Conservation (phyloP, 371 early-diverging fungal species). For the Mortierella sp. region DNA sequence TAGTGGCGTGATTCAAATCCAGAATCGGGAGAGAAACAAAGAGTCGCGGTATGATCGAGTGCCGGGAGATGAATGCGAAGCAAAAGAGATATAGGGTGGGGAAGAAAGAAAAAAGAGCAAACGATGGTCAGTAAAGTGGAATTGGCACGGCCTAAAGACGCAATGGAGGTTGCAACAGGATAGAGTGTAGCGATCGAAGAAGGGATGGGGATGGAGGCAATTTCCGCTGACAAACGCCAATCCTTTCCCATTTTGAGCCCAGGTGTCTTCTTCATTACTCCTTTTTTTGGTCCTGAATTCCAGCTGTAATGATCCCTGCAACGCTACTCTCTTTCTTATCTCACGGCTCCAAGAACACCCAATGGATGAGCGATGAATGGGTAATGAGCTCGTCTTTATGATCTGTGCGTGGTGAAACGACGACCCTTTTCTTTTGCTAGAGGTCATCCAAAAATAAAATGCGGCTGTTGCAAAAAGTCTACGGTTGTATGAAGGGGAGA, state of each 20-base stretch:
- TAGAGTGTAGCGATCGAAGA: neutral
- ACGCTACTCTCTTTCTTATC: neutral
- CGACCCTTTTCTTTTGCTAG: neutral
- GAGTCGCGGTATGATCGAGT: neutral
- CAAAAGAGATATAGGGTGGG: neutral
- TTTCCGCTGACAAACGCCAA: conserved; percentile 18
- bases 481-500: neutral
- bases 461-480: neutral
- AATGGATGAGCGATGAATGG: neutral
- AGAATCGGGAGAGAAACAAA: neutral
- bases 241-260: neutral
- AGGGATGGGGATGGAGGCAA: neutral
- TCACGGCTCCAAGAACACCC: neutral
- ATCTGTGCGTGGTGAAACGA: conserved; percentile 2
- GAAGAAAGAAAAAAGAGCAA: neutral
- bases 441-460: conserved; percentile 8
- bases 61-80: neutral
- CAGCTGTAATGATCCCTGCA: neutral
- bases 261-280: neutral
- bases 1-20: conserved; percentile 12
- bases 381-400: conserved; percentile 6
- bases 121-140: neutral
- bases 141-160: neutral
- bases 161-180: neutral
- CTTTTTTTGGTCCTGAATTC: neutral